Percentiles rank a stretch among this genome's conserved stretches.
These are phyloP conservation scores for Jaltomata sinuosa DNA, from an alignment of 257 asterid genomes.

Conservation along the genomic window DNA sequence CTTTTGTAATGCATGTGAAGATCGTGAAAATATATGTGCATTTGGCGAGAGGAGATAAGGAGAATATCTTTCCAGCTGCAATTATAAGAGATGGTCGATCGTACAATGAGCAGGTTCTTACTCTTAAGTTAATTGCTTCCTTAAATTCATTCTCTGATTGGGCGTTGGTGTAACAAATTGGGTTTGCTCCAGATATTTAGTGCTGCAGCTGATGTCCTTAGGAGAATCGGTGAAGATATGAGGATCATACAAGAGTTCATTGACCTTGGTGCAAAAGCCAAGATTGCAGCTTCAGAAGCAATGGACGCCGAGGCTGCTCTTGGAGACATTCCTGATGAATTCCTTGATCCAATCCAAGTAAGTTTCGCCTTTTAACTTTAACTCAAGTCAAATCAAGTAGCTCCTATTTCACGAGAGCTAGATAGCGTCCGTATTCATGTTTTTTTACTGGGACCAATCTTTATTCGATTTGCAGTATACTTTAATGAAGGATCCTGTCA, in stretches of 20 bases:
- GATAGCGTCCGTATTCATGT: neutral
- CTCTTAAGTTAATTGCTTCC: neutral
- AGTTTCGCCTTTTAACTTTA: neutral
- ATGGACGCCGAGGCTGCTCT: constrained; percentile 93
- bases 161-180: neutral
- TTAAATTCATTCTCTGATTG: neutral
- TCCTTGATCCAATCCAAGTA: constrained; percentile 98
- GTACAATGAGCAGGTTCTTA: constrained; percentile 73
- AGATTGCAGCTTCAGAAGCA: constrained; percentile 77
- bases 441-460: neutral
- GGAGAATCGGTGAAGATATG: constrained; percentile 69
- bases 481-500: constrained; percentile 93
- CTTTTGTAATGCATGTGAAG: constrained; percentile 1
- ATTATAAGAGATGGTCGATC: constrained; percentile 91
- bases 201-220: constrained; percentile 76
- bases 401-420: too few relatives aligned
- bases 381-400: neutral
- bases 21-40: constrained; percentile 74
- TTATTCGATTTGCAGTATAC: constrained; percentile 54
- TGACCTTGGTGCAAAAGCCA: constrained; percentile 75
- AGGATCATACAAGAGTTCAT: constrained; percentile 67
- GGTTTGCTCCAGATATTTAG: constrained; percentile 55
- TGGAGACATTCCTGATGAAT: constrained; percentile 99
- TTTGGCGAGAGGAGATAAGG: constrained; percentile 80
- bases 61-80: constrained; percentile 67